Evolutionary conservation across 164 flowering plant species (phyloP), one percentile per base, ranked within the genome.

Genomic region (Berberis thunbergii): DNA sequence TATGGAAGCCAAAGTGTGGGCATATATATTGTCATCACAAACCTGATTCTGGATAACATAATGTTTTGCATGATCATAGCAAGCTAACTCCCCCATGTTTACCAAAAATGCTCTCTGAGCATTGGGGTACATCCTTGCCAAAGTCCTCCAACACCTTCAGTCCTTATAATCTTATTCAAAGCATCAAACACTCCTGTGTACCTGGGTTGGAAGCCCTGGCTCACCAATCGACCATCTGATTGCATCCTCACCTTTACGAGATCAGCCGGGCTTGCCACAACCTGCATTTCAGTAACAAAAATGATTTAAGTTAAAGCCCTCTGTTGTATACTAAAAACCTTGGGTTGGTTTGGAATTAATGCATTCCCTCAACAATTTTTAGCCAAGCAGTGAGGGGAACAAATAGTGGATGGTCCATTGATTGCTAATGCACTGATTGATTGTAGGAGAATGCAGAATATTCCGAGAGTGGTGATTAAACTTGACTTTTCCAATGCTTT

Each of bases 191-290:
- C 60, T 11, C 92, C 92, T 0, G 80, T 76, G 74, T 92, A 92
- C 64, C 98, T 77, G 10, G 88, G 89, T 57, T 78, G 79, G 13
- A 78, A 79, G 67, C 89, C 96, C 66, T 76, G 83, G 70, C 77
- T 77, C 59, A 75, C 76, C 72, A 76, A 46, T 1, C 74, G 72
- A 45, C 92, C 79, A 76, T 89, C 95, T 26, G 88, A 96, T 85
- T 92, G 96, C 93, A 92, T 86, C 75, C 98, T 84, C 74, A 89
- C 96, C 75, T 92, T 92, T 9, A 86, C 82, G 46, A 89, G 89
- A 85, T 92, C 96, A 60, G 96, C 96, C 5, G 96, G 96, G 77
- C 96, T 92, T 4, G 96, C 92, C 74, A 87, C 83, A 46, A 91
- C 76, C 97, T 91, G 83, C 69, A 57, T 42, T 10, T 44, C 26